These are phyloP conservation scores for Podospora fimiseda DNA, from an alignment of 495 filamentous ascomycete genomes.

Conservation along the genomic window DNA sequence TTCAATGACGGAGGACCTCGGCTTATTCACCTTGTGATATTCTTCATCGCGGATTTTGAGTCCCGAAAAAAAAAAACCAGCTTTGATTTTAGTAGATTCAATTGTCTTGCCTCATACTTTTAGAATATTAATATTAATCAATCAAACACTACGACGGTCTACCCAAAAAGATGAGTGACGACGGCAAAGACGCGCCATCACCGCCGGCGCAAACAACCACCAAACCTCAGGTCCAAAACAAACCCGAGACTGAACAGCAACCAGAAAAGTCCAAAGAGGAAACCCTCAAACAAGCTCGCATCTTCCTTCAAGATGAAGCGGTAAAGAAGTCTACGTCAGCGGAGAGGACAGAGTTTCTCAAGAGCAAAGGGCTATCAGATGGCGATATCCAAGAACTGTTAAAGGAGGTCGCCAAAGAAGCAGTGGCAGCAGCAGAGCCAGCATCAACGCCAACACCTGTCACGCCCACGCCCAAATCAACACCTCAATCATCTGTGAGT, in stretches of 20 bases:
- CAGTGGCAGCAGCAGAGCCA: slow-evolving; percentile 11
- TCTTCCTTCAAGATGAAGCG: slow-evolving; percentile 74
- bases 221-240: not conserved
- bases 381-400: slow-evolving; percentile 65
- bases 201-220: not conserved
- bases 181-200: slow-evolving; percentile 9
- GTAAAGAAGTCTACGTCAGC: slow-evolving; percentile 63
- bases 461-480: slow-evolving; percentile 2
- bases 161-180: slow-evolving; percentile 11
- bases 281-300: slow-evolving; percentile 63
- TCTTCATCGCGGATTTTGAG: not conserved
- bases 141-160: too few species aligned
- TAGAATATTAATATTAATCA: too few species aligned
- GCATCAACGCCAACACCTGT: slow-evolving; percentile 8
- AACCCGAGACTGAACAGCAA: slow-evolving; percentile 7
- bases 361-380: slow-evolving; percentile 65
- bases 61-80: not conserved
- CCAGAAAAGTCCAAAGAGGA: slow-evolving; percentile 21
- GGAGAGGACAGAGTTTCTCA: slow-evolving; percentile 71
- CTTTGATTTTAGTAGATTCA: not conserved
- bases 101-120: too few species aligned
- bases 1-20: not conserved
- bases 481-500: not conserved
- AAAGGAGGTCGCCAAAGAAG: slow-evolving; percentile 30
- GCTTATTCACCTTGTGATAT: not conserved